Evolutionary conservation across 257 asterid species (phyloP), one percentile per base, ranked within the genome.

Genomic region (Vinca minor): DNA sequence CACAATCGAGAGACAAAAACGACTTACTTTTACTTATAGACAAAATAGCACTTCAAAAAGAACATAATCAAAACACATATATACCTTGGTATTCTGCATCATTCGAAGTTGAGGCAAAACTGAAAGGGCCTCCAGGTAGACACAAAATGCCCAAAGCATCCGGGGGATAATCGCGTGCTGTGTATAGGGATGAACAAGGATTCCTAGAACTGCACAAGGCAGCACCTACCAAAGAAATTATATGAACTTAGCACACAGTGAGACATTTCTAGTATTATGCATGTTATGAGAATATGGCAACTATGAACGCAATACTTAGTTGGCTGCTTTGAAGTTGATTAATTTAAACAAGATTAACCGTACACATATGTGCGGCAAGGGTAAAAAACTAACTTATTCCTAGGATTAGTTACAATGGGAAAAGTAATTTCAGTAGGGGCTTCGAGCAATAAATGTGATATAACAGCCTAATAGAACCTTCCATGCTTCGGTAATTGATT

Each of bases 101-200:
- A 92, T 81, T 64, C 88, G 91, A 63, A 92, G 96, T 44, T 89
- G 98, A 65, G 96, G 96, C 74, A 87, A 74, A 20, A 92, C 96
- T 4, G 95, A 82, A 41, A 89, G 68, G 44, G 98, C 76, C 75
- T 92, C 98, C 77, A 85, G 49, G 81, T 92, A 92, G 26, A 84
- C 87, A 18, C 93, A 74, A 63, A 89, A 87, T 0, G 94, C 95
- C 98, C 98, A 92, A 42, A 82, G 74, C 54, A 92, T 70, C 23
- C 96, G 77, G n/a, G n/a, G 71, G 64, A 82, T 42, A 4, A 31
- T 71, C 10, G 57, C 52, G 64, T 89, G 86, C 28, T 49, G 49
- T 4, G 87, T 79, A 81, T 56, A 42, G 26, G 96, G 96, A 78
- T 89, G 91, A 68, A 92, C 42, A 46, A 89, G 34, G 17, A 85